These are phyloP conservation scores for Neopestalotiopsis rosae DNA, from an alignment of 2,329 filamentous ascomycete species.

Conservation along the genomic window DNA sequence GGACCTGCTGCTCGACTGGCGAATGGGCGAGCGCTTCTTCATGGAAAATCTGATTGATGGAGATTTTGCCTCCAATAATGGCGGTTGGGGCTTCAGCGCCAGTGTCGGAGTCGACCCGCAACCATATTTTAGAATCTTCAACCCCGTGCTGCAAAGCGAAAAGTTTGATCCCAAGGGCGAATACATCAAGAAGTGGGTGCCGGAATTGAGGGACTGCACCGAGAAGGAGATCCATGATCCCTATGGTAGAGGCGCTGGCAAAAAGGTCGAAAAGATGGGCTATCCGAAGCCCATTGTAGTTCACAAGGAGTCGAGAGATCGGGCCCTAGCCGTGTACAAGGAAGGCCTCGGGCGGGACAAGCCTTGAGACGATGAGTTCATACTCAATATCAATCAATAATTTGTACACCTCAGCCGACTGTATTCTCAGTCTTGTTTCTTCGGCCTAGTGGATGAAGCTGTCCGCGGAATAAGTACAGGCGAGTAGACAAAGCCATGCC, in stretches of 20 bases:
- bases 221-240: slow-evolving; percentile 82
- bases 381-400: not conserved
- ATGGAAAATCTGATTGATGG: slow-evolving; percentile 83
- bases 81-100: slow-evolving; percentile 59
- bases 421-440: too few species aligned
- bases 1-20: slow-evolving; percentile 83
- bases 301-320: slow-evolving; percentile 71
- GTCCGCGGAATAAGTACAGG: too few species aligned
- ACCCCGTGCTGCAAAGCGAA: slow-evolving; percentile 82
- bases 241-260: slow-evolving; percentile 67
- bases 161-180: slow-evolving; percentile 81
- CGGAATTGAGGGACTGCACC: slow-evolving; percentile 69
- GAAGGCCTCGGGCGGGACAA: slow-evolving; percentile 59
- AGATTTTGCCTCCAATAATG: slow-evolving; percentile 80
- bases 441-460: too few species aligned
- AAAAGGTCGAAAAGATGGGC: slow-evolving; percentile 65
- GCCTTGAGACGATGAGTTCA: not conserved
- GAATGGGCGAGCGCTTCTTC: slow-evolving; percentile 80
- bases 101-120: slow-evolving; percentile 75
- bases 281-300: slow-evolving; percentile 80
- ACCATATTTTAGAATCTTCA: slow-evolving; percentile 91
- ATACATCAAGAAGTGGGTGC: slow-evolving; percentile 85
- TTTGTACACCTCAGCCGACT: too few species aligned
- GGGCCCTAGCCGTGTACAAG: slow-evolving; percentile 75
- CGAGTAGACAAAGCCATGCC: too few species aligned